Evolutionary conservation across 1,284 basidiomycete genomes (phyloP).

Genomic region (Puccinia coronata): DNA sequence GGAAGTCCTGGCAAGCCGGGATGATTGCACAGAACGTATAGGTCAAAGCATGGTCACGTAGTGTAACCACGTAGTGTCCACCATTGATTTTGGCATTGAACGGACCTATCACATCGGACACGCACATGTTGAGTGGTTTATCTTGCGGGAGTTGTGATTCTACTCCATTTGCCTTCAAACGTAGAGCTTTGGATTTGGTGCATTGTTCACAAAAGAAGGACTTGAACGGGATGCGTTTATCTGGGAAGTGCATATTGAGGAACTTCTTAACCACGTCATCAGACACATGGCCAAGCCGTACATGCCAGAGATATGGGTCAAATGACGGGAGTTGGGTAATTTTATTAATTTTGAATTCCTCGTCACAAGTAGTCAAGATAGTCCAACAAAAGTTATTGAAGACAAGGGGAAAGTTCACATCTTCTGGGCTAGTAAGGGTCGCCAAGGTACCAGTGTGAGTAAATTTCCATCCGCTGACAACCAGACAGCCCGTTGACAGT

Average conservation of each 20-base stretch:
- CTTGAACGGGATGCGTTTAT: not conserved
- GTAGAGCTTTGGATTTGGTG: not conserved
- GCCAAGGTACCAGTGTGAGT: not conserved
- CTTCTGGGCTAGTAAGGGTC: not conserved
- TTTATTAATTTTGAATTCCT: not conserved
- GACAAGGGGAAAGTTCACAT: not conserved
- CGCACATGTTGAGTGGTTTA: not conserved
- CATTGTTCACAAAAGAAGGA: not conserved
- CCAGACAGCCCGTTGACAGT: not conserved
- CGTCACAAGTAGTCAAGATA: not conserved
- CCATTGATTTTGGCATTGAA: not conserved
- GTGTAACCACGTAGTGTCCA: not conserved
- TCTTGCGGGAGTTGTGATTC: not conserved
- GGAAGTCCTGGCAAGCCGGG: not conserved
- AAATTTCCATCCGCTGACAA: not conserved
- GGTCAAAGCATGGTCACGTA: not conserved
- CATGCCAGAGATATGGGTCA: constrained; percentile 11
- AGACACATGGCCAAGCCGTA: not conserved
- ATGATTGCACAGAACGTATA: not conserved
- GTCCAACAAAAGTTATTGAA: not conserved
- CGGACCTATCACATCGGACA: not conserved
- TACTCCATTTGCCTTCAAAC: not conserved
- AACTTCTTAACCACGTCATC: not conserved
- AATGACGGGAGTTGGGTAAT: not conserved
- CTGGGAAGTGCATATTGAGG: not conserved